Percentiles rank a stretch among this genome's conserved stretches.
These are phyloP conservation scores for Diplogelasinospora grovesii DNA, from an alignment of 495 filamentous ascomycete genomes.

Conservation along the genomic window DNA sequence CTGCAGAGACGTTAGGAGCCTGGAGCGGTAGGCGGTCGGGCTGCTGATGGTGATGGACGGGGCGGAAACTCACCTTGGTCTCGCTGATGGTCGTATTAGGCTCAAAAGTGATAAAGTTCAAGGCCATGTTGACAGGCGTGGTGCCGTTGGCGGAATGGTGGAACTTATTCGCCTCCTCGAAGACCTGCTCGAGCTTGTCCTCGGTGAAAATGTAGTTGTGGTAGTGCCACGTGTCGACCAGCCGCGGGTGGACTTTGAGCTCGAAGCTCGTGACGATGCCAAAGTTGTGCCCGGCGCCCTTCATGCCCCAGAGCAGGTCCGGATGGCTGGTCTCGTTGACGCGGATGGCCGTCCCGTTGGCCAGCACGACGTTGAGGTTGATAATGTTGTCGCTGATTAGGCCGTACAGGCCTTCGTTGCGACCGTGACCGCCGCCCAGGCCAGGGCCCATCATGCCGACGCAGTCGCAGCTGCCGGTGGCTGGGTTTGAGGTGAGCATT, in stretches of 20 bases:
- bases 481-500: too few species aligned
- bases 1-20: slow-evolving; percentile 6
- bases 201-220: slow-evolving; percentile 38
- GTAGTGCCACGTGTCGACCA: slow-evolving; percentile 27
- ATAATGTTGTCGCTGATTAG: slow-evolving; percentile 52
- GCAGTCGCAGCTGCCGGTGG: slow-evolving; percentile 23
- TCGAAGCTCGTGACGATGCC: slow-evolving; percentile 49
- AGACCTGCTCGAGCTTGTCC: slow-evolving; percentile 46
- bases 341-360: slow-evolving; percentile 41
- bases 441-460: slow-evolving; percentile 43
- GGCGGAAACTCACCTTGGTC: slow-evolving; percentile 30
- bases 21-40: neutral
- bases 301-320: slow-evolving; percentile 51
- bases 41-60: neutral
- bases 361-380: slow-evolving; percentile 47
- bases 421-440: slow-evolving; percentile 57
- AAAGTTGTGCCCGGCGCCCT: slow-evolving; percentile 57
- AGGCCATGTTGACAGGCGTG: slow-evolving; percentile 43
- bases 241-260: slow-evolving; percentile 38
- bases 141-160: slow-evolving; percentile 29
- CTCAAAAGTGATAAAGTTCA: slow-evolving; percentile 31
- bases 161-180: slow-evolving; percentile 30
- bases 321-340: slow-evolving; percentile 21
- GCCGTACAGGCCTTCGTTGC: slow-evolving; percentile 50
- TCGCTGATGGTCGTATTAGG: too few species aligned